phyloP scores from a whole-genome alignment of 192 early-diverging fungal species.

The Umbelopsis vinacea region DNA sequence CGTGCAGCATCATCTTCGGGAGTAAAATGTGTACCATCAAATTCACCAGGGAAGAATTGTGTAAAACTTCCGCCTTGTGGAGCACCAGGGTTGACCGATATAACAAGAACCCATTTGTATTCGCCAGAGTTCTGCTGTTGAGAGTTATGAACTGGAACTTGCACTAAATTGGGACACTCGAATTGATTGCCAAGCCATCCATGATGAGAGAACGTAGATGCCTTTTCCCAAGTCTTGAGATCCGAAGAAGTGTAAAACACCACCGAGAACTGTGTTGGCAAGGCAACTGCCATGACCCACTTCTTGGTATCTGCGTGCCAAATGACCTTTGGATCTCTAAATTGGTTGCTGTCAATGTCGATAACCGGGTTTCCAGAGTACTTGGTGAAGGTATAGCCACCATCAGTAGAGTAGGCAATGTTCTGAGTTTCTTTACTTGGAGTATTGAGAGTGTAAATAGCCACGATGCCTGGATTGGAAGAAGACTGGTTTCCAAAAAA shows the following conservation, averaged over 20 bases:
- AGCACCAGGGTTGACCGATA: not conserved
- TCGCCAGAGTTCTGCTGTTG: not conserved
- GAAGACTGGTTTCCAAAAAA: not conserved
- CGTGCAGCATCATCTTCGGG: not conserved
- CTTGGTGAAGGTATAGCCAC: not conserved
- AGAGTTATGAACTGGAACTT: not conserved
- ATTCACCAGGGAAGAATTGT: not conserved
- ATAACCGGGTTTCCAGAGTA: conserved; percentile 4
- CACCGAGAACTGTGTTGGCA: not conserved
- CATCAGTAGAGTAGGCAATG: not conserved
- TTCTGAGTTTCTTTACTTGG: not conserved
- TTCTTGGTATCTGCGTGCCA: not conserved
- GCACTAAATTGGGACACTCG: not conserved
- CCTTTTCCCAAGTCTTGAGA: not conserved
- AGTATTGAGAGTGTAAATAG: not conserved
- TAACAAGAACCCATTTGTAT: not conserved
- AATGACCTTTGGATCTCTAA: not conserved
- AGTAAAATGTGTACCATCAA: not conserved
- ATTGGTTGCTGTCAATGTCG: not conserved
- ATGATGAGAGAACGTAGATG: not conserved
- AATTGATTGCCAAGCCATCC: not conserved
- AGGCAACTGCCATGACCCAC: not conserved
- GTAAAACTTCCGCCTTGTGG: conserved; percentile 1
- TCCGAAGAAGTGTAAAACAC: not conserved
- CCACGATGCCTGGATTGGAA: not conserved